Base-by-base conservation (phyloP, 2,329 filamentous ascomycete species). In the Talaromyces funiculosus region DNA sequence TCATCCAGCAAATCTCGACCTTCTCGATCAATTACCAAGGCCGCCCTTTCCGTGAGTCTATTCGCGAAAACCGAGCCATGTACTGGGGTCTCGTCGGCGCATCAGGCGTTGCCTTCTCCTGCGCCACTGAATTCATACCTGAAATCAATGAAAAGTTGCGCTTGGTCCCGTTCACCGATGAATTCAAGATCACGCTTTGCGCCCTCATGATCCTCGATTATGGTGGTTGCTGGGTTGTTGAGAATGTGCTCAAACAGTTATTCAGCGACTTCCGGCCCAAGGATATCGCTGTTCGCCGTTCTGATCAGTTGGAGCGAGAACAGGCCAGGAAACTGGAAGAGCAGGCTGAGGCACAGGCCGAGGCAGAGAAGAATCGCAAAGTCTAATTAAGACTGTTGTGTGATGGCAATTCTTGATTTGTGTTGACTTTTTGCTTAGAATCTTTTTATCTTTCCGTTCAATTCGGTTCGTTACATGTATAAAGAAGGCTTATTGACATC, bases 11-110 rank as follows among this genome's bases (percentile, higher is more conserved):
- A 76, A 96, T 99, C 72, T 97, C 92, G 24, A 99, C 94, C 3
- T 99, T 99, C 70, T 92, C 94, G 63, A 96, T 99, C 81, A 99
- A 99, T 81, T 99, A 99, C 81, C 94, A 99, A 77, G 94, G 94
- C 62, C 89, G 94, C 9, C 94, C 94, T 12, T 99, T 99, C 88
- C 90, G 94, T 62, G 94, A 99, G 78, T 90, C 89, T 22, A 91
- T 99, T 66, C 88, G 89, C 4, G 94, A 97, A 79, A 99, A 99
- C 81, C 89, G 87, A 75, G 92, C 90, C 73, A 99, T 99, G 94
- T 99, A 94, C 80, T 99, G 90, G 82, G 94, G 94, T 62, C 91
- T 99, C 60, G 80, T 99, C 42, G 89, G 89, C 65, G 93, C 97
- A 16, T 90, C 91, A 0, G 91, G 82, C 43, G 90, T 99, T 31